Conservation (phyloP, 148 eudicot species). For the Rhododendron ovatum region DNA sequence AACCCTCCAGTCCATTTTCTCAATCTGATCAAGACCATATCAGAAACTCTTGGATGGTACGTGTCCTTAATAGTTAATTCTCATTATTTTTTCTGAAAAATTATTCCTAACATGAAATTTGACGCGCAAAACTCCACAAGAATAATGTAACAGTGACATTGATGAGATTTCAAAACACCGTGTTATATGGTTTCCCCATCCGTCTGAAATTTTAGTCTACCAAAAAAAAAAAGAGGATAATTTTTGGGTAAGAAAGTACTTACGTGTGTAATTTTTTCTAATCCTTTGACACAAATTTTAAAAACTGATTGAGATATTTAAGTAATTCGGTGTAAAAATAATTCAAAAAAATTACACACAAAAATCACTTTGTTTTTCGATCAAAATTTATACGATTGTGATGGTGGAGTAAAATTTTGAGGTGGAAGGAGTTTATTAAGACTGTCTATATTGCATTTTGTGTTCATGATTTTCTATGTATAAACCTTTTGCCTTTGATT, state of each 20-base stretch:
- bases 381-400: background rate
- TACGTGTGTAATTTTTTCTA: no score
- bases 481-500: background rate
- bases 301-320: background rate
- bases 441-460: background rate
- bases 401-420: background rate
- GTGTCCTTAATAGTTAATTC: background rate
- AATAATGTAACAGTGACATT: background rate
- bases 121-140: background rate
- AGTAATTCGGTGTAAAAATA: background rate
- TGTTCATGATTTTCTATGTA: background rate
- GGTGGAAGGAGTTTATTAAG: background rate
- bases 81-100: background rate
- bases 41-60: constrained; percentile 47
- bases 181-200: no score
- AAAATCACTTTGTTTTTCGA: background rate
- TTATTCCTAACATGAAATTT: background rate
- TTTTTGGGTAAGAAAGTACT: no score
- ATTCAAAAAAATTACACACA: background rate
- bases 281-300: no score
- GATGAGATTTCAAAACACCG: background rate
- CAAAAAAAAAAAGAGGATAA: no score
- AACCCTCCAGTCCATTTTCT: constrained; percentile 19
- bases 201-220: background rate
- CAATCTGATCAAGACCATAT: constrained; percentile 24